Conservation (phyloP, 23 red algal genomes). For the Gracilaria gracilis region DNA sequence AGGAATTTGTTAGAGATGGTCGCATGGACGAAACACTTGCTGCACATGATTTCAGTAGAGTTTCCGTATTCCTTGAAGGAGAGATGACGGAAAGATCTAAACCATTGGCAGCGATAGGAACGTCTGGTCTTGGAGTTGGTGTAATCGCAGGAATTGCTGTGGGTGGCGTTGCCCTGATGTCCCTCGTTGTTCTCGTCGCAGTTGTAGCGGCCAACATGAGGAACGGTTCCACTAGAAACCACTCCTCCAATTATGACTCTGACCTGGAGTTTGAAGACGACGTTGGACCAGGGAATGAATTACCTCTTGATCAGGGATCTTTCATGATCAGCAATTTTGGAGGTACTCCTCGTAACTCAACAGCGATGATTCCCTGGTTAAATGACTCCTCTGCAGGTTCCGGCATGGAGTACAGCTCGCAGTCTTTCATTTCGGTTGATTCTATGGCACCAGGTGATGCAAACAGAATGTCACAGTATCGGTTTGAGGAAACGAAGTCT, state of each 20-base stretch:
- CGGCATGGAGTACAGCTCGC: not conserved
- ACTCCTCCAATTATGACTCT: slow-evolving; percentile 9
- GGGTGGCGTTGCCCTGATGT: not conserved
- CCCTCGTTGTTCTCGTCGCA: slow-evolving; percentile 1
- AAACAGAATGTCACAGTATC: slow-evolving; percentile 42
- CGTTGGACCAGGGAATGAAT: not conserved
- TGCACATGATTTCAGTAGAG: slow-evolving; percentile 23
- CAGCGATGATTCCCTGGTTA: slow-evolving; percentile 23
- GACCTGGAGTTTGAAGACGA: slow-evolving; percentile 30
- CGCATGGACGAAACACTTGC: slow-evolving; percentile 15
- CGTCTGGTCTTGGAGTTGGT: slow-evolving; percentile 20
- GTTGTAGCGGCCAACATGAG: slow-evolving; percentile 19
- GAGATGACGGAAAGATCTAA: slow-evolving; percentile 4
- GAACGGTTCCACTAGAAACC: not conserved
- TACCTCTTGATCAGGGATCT: not conserved
- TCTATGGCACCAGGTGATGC: slow-evolving; percentile 4
- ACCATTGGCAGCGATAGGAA: slow-evolving; percentile 7
- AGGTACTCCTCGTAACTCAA: slow-evolving; percentile 21
- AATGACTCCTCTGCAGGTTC: slow-evolving; percentile 7
- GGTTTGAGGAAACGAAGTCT: slow-evolving; percentile 23
- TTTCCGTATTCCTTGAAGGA: slow-evolving; percentile 26
- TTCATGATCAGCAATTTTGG: slow-evolving; percentile 40
- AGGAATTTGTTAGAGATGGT: slow-evolving; percentile 8
- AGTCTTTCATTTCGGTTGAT: slow-evolving; percentile 33
- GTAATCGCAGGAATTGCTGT: slow-evolving; percentile 32